A percentile compares a stretch with the other conserved stretches of the same genome.
Conservation (phyloP, 495 filamentous ascomycete species). For the Hypoxylon perforatum region DNA sequence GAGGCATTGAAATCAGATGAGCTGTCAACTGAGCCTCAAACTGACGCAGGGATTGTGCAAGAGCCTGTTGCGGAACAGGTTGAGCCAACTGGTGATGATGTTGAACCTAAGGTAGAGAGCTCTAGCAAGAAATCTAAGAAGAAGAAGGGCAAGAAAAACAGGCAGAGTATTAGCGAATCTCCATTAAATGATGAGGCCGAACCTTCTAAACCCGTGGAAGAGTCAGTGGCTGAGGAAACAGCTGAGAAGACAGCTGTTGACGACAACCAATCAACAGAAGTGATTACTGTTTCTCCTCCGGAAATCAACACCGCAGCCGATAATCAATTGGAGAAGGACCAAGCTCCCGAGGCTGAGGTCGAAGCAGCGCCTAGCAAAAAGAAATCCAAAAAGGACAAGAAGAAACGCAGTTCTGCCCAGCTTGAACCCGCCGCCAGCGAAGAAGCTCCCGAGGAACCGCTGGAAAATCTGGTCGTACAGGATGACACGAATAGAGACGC, state of each 20-base stretch:
- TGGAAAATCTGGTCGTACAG: conserved; percentile 6
- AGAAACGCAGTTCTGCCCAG: conserved; percentile 29
- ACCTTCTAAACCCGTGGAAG: conserved; percentile 22
- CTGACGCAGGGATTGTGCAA: conserved; percentile 3
- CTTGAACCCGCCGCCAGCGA: conserved; percentile 13
- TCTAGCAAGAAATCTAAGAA: conserved; percentile 33
- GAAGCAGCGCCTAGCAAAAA: conserved; percentile 9
- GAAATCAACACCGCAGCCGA: conserved; percentile 18
- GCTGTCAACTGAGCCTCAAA: conserved; percentile 16
- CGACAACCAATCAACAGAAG: conserved; percentile 14
- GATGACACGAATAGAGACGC: conserved; percentile 11
- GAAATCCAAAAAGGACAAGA: conserved; percentile 26
- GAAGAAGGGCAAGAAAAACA: conserved; percentile 28
- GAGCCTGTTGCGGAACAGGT: conserved; percentile 19
- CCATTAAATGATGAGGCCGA: conserved; percentile 14
- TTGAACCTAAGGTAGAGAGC: conserved; percentile 10
- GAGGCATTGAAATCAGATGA: conserved; percentile 25
- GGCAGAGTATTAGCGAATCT: conserved; percentile 9
- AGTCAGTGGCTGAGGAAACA: conserved; percentile 15
- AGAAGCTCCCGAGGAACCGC: conserved; percentile 12
- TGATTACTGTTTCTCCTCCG: not conserved
- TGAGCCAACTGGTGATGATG: conserved; percentile 12
- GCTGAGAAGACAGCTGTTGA: conserved; percentile 19
- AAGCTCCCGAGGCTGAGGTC: conserved; percentile 22
- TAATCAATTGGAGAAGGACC: conserved; percentile 13